A percentile compares a stretch with the other conserved stretches of the same genome.
phyloP scores from a whole-genome alignment of 2,329 filamentous ascomycete genomes.

The Bertia moriformis region DNA sequence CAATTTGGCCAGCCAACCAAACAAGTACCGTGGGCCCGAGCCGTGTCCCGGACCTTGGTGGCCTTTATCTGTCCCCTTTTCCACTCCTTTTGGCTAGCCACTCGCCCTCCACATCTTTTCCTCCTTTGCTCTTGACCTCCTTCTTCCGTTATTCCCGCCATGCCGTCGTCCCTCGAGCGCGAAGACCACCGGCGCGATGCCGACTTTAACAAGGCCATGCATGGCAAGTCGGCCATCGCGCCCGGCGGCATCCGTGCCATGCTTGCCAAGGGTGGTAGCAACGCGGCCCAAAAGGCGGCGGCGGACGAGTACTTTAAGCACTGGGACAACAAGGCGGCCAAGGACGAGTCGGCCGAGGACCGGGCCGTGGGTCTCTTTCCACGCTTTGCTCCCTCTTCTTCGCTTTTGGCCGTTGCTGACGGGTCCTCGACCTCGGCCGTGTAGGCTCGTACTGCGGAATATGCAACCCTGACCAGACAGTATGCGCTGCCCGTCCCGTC shows the following conservation, averaged over 20 bases:
- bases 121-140: no score
- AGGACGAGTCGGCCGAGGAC: slow-evolving; percentile 68
- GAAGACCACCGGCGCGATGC: slow-evolving; percentile 79
- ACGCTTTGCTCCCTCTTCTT: background rate
- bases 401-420: background rate
- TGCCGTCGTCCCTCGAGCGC: no score
- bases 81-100: no score
- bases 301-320: slow-evolving; percentile 93
- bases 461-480: slow-evolving; percentile 86
- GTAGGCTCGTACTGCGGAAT: slow-evolving; percentile 69
- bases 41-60: no score
- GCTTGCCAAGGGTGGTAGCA: slow-evolving; percentile 64
- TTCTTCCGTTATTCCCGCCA: no score
- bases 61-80: no score
- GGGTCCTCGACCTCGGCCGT: slow-evolving; percentile 6
- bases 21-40: no score
- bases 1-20: no score
- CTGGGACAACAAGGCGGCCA: slow-evolving; percentile 71
- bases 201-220: slow-evolving; percentile 77
- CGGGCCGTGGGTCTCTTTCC: slow-evolving; percentile 50
- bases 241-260: slow-evolving; percentile 68
- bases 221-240: slow-evolving; percentile 56
- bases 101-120: no score
- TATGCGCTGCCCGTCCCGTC: slow-evolving; percentile 29
- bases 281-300: slow-evolving; percentile 59